Conservation (phyloP, 192 early-diverging fungal genomes). For the Coemansia sp. region DNA sequence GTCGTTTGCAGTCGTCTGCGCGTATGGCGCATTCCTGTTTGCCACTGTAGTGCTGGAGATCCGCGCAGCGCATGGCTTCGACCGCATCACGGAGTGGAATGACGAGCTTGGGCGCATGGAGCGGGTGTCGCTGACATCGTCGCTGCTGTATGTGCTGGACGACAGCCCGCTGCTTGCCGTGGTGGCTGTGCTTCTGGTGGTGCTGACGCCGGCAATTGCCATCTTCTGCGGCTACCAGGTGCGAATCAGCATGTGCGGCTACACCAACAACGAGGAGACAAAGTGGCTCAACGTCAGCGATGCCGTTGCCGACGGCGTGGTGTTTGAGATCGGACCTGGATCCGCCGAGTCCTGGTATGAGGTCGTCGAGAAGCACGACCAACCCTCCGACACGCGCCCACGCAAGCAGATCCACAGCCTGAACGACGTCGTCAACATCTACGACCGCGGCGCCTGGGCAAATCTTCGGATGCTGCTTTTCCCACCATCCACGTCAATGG, state of each 20-base stretch:
- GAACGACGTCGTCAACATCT: constrained; percentile 42
- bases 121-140: constrained; percentile 29
- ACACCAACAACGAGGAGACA: constrained; percentile 50
- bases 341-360: constrained; percentile 7
- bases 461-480: constrained; percentile 36
- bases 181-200: constrained; percentile 31
- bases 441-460: constrained; percentile 40
- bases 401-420: constrained; percentile 26
- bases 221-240: constrained; percentile 44
- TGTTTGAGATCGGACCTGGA: constrained; percentile 21
- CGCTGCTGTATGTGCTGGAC: constrained; percentile 39
- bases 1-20: constrained; percentile 32
- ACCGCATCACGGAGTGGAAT: constrained; percentile 13
- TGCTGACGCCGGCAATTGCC: constrained; percentile 40
- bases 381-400: constrained; percentile 23
- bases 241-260: constrained; percentile 44
- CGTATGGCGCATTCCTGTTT: constrained; percentile 43
- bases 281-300: constrained; percentile 50
- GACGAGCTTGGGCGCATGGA: constrained; percentile 22
- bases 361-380: constrained; percentile 48
- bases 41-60: constrained; percentile 36
- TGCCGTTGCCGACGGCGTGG: constrained; percentile 42
- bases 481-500: constrained; percentile 12
- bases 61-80: constrained; percentile 31
- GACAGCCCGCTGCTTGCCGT: constrained; percentile 27